Evolutionary conservation across 176 grass and related monocot genomes (phyloP).

Genomic region (Cenchrus purpureus): DNA sequence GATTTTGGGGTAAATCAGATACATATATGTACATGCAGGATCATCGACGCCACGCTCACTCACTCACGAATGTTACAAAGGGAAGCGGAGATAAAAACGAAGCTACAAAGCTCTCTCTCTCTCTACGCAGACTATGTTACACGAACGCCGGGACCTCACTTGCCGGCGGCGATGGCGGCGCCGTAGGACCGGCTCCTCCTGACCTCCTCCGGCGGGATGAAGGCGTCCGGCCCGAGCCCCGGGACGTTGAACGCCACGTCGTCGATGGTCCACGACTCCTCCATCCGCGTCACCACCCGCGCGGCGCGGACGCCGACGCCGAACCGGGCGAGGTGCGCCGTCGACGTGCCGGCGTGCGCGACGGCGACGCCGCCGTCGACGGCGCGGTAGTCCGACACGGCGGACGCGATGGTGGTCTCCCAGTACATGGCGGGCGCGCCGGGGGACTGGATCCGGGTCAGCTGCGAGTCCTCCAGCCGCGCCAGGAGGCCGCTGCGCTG

Average conservation of each 20-base stretch:
- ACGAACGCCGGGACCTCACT: constrained; percentile 14
- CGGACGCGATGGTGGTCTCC: constrained; percentile 84
- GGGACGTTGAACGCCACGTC: constrained; percentile 92
- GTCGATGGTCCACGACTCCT: constrained; percentile 92
- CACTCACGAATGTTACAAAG: background rate
- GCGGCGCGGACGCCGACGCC: constrained; percentile 76
- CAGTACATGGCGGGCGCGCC: constrained; percentile 92
- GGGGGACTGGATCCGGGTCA: constrained; percentile 92
- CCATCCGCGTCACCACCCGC: constrained; percentile 86
- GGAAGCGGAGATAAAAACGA: constrained; percentile 14
- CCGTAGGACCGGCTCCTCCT: constrained; percentile 68
- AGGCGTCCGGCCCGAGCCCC: constrained; percentile 75
- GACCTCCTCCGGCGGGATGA: constrained; percentile 96
- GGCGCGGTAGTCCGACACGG: constrained; percentile 65
- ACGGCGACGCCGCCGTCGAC: constrained; percentile 71
- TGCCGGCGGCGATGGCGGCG: constrained; percentile 49
- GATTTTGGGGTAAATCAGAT: constrained; percentile 19
- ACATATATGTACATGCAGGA: constrained; percentile 49
- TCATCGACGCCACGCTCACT: background rate
- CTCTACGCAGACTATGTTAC: constrained; percentile 35
- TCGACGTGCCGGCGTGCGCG: constrained; percentile 75
- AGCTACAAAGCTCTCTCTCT: constrained; percentile 37
- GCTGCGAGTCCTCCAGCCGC: constrained; percentile 81
- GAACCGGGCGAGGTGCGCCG: constrained; percentile 80
- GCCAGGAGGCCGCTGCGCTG: constrained; percentile 89